Base-by-base conservation (phyloP, 495 filamentous ascomycete species). In the Oleoguttula mirabilis region DNA sequence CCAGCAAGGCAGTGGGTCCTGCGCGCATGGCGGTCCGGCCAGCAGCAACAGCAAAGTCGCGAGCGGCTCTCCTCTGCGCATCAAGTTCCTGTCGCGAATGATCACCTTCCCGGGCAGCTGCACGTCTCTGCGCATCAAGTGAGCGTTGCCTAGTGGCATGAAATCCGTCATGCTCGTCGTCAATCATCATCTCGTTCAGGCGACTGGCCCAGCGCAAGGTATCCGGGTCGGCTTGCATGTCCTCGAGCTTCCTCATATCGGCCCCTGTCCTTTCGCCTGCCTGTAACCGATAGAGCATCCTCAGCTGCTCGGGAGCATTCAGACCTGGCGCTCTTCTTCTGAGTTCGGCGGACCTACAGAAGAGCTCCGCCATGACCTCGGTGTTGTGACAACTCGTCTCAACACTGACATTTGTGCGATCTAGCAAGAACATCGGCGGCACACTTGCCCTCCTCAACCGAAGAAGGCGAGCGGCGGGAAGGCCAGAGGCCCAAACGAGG, bases 21-120 rank as follows among this genome's bases (percentile, higher is more conserved):
- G 50, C 45, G 10, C 23, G 45, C 50, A 53, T 48, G 1, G 50
- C 50, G 4, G 48, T 36, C 1, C 50, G 27, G 17, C 50, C 45
- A 16, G 50, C 50, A 0, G 50, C 50, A 22, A 48, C 20, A 1
- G 45, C 45, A 16, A 48, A 36, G 2, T 41, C 37, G n/a, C 25
- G 34, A 10, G 39, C 21, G 6, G 49, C 44, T 5, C 38, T 40
- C 6, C 49, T 22, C 12, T 34, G 39, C 11, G 43, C 38, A 24
- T 52, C 34, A 15, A 52, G 49, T 32, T 48, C 49, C 12, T 34
- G 23, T 14, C 49, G 30, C 6, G 43, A 42, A 20, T 52, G 43
- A 28, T 52, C 38, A 25, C 49, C 49, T n/a, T 34, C 10, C 4
- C 38, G 16, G 3, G 49, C 49, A 1, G 17, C 7, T 17, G 11